A percentile compares a stretch with the other conserved stretches of the same genome.
Evolutionary conservation across 805 yeast genomes (phyloP).

Genomic region (Pichia eremophila): DNA sequence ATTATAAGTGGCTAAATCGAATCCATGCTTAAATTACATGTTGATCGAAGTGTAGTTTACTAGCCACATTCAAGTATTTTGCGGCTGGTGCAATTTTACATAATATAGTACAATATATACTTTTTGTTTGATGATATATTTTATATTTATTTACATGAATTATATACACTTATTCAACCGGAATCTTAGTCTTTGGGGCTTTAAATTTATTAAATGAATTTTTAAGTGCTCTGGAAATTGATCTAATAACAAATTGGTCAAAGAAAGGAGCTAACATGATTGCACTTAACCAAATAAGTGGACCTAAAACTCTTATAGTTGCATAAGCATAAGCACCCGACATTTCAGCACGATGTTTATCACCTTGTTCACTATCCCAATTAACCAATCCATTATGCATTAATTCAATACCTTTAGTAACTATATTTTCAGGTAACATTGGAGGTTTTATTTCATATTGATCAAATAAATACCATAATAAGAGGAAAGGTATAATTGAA

Average conservation of each 20-base stretch:
- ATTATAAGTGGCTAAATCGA: too few relatives aligned
- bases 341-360: constrained; percentile 17
- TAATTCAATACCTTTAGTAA: constrained; percentile 37
- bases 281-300: constrained; percentile 24
- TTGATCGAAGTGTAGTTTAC: too few relatives aligned
- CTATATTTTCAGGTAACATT: constrained; percentile 40
- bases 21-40: too few relatives aligned
- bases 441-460: constrained; percentile 33
- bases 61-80: too few relatives aligned
- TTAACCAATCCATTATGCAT: constrained; percentile 31
- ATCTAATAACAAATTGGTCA: constrained; percentile 25
- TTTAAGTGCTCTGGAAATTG: constrained; percentile 18
- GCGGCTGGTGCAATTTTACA: too few relatives aligned
- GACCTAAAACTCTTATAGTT: constrained; percentile 20
- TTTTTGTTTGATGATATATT: too few relatives aligned
- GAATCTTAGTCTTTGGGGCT: background rate
- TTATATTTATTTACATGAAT: too few relatives aligned
- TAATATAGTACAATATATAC: too few relatives aligned
- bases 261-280: constrained; percentile 27
- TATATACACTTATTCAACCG: too few relatives aligned
- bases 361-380: constrained; percentile 20
- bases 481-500: constrained; percentile 43
- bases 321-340: constrained; percentile 32
- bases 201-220: constrained; percentile 9
- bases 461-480: constrained; percentile 42